A percentile compares a stretch with the other conserved stretches of the same genome.
Evolutionary conservation across 805 yeast species (phyloP).

Genomic region (Groenewaldozyma tartarivorans): DNA sequence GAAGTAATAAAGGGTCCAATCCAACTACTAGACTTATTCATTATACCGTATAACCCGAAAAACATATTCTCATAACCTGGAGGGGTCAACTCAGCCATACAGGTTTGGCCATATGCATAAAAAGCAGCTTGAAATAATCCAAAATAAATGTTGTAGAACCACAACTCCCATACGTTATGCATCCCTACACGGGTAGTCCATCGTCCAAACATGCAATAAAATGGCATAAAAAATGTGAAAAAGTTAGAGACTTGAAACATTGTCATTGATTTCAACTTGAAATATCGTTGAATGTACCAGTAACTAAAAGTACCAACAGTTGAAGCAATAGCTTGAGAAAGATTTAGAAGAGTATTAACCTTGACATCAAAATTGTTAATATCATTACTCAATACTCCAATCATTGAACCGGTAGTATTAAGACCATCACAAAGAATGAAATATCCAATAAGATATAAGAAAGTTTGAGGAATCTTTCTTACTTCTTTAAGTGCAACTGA

Average conservation of each 20-base stretch:
- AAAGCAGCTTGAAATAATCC: slow-evolving; percentile 12
- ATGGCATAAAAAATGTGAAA: slow-evolving; percentile 11
- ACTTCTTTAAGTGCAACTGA: slow-evolving; percentile 8
- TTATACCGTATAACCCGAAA: slow-evolving; percentile 12
- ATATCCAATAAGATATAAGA: slow-evolving; percentile 8
- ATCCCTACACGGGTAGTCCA: slow-evolving; percentile 12
- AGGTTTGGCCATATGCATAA: slow-evolving; percentile 12
- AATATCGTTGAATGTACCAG: slow-evolving; percentile 11
- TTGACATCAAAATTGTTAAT: slow-evolving; percentile 10
- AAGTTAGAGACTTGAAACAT: slow-evolving; percentile 13
- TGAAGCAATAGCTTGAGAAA: slow-evolving; percentile 10
- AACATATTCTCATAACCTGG: slow-evolving; percentile 12
- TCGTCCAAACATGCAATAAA: slow-evolving; percentile 13
- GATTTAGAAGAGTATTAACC: slow-evolving; percentile 9
- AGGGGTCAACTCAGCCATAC: slow-evolving; percentile 13
- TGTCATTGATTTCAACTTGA: slow-evolving; percentile 10
- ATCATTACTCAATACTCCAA: slow-evolving; percentile 11
- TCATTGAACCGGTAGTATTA: slow-evolving; percentile 12
- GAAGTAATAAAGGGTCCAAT: slow-evolving; percentile 14
- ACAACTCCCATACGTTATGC: slow-evolving; percentile 14
- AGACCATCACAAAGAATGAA: slow-evolving; percentile 12
- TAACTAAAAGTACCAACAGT: slow-evolving; percentile 8
- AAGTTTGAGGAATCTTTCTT: slow-evolving; percentile 11
- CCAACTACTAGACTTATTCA: slow-evolving; percentile 12
- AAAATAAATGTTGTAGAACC: slow-evolving; percentile 12